These are phyloP conservation scores for Cladosporium sp. DNA, from an alignment of 2,329 filamentous ascomycete species.

Conservation along the genomic window DNA sequence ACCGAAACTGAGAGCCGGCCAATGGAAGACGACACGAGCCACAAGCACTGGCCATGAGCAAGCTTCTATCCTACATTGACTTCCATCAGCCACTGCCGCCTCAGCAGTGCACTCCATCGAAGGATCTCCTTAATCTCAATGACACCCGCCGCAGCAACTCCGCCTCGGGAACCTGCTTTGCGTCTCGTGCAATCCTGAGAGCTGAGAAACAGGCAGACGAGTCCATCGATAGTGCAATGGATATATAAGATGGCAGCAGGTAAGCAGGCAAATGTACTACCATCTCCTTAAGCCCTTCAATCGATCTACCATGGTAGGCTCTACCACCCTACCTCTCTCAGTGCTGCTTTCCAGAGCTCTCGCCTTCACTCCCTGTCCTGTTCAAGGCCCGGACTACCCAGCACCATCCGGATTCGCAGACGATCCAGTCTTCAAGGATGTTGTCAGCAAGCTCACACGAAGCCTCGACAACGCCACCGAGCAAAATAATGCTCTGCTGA, in stretches of 20 bases:
- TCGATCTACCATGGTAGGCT: neutral
- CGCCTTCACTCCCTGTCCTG: conserved; percentile 22
- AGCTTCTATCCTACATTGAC: neutral
- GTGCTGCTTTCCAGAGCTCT: neutral
- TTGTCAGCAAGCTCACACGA: conserved; percentile 22
- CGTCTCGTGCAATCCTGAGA: neutral
- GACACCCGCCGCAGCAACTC: neutral
- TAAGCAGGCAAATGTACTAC: neutral
- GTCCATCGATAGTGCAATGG: neutral
- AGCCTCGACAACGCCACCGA: conserved; percentile 21
- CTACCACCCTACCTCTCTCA: neutral
- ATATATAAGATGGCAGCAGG: neutral
- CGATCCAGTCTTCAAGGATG: conserved; percentile 22
- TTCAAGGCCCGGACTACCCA: conserved; percentile 28
- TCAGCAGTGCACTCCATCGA: neutral
- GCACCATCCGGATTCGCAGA: conserved; percentile 17
- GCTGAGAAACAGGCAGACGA: neutral
- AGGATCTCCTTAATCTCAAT: neutral
- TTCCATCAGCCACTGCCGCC: neutral
- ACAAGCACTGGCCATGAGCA: neutral
- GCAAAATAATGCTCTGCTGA: conserved; percentile 19
- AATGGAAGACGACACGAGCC: neutral
- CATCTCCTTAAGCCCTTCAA: neutral
- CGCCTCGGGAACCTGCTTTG: neutral
- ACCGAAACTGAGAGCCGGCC: neutral